Conservation (phyloP, 192 early-diverging fungal genomes). For the Linderina pennispora region DNA sequence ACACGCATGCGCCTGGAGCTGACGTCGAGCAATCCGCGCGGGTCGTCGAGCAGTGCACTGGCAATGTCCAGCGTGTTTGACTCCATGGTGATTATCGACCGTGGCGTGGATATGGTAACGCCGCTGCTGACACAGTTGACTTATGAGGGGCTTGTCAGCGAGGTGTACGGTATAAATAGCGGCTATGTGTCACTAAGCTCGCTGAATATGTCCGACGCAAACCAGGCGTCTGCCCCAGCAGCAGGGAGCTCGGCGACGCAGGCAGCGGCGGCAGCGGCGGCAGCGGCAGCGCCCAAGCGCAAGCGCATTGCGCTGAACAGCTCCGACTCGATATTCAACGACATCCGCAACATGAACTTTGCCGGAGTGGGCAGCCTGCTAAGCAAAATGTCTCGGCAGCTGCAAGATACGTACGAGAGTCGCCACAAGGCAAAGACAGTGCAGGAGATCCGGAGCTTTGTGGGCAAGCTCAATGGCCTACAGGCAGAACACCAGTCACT, state of each 20-base stretch:
- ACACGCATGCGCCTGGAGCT: constrained; percentile 80
- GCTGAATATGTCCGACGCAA: constrained; percentile 1
- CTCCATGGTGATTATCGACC: constrained; percentile 85
- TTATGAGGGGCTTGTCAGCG: constrained; percentile 95
- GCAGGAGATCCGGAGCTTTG: constrained; percentile 89
- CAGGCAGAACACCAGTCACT: constrained; percentile 85
- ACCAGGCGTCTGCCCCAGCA: background rate
- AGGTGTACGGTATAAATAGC: constrained; percentile 75
- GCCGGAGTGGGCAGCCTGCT: constrained; percentile 79
- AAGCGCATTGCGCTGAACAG: constrained; percentile 77
- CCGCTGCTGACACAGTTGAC: constrained; percentile 94
- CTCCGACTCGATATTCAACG: constrained; percentile 71
- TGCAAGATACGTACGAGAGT: constrained; percentile 85
- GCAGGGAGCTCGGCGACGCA: constrained; percentile 8
- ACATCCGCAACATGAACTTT: constrained; percentile 88
- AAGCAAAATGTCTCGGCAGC: constrained; percentile 74
- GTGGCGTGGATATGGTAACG: constrained; percentile 84
- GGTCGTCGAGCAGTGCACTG: constrained; percentile 28
- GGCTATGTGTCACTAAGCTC: constrained; percentile 21
- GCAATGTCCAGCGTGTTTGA: constrained; percentile 64
- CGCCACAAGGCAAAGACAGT: constrained; percentile 88
- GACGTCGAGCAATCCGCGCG: constrained; percentile 49
- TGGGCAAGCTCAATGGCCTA: constrained; percentile 73
- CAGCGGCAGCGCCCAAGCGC: constrained; percentile 43
- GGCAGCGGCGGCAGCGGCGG: constrained; percentile 5